Conservation (phyloP, 2,329 filamentous ascomycete species). For the Lecanoromycetidae sp. region DNA sequence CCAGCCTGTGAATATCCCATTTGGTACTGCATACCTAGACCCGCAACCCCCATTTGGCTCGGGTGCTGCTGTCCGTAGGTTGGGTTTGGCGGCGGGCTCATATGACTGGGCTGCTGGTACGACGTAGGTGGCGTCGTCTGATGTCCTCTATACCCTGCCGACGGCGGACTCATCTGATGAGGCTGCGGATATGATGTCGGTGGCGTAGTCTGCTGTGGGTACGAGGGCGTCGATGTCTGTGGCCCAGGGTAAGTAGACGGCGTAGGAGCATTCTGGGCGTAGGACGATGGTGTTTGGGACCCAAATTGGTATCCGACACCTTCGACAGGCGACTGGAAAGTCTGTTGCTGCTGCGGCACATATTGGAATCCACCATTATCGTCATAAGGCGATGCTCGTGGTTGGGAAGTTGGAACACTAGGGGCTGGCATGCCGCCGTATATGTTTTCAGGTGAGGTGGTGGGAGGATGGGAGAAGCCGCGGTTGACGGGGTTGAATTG, state of each 20-base stretch:
- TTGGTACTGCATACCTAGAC: conserved; percentile 4
- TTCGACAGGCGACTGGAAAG: conserved; percentile 3
- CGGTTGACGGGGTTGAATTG: conserved; percentile 15
- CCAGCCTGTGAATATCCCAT: not conserved
- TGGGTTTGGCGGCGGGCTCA: not conserved
- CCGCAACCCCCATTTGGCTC: not conserved
- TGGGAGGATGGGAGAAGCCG: not conserved
- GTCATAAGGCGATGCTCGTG: conserved; percentile 7
- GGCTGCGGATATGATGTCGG: not conserved
- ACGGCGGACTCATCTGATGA: conserved; percentile 4
- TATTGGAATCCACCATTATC: conserved; percentile 9
- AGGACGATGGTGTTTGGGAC: not conserved
- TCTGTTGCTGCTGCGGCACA: conserved; percentile 10
- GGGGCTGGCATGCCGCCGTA: conserved; percentile 4
- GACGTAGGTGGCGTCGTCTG: not conserved
- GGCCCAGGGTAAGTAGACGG: not conserved
- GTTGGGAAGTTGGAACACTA: conserved; percentile 9
- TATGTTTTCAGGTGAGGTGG: conserved; percentile 8
- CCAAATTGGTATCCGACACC: conserved; percentile 4
- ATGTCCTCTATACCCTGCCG: conserved; percentile 2
- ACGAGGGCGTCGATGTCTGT: not conserved
- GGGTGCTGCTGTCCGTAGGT: not conserved
- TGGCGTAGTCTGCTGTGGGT: conserved; percentile 1
- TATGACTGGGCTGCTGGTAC: not conserved
- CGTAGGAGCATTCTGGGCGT: not conserved